These are phyloP conservation scores for Allantophomopsis cytisporea DNA, from an alignment of 2,329 filamentous ascomycete species.

Conservation along the genomic window DNA sequence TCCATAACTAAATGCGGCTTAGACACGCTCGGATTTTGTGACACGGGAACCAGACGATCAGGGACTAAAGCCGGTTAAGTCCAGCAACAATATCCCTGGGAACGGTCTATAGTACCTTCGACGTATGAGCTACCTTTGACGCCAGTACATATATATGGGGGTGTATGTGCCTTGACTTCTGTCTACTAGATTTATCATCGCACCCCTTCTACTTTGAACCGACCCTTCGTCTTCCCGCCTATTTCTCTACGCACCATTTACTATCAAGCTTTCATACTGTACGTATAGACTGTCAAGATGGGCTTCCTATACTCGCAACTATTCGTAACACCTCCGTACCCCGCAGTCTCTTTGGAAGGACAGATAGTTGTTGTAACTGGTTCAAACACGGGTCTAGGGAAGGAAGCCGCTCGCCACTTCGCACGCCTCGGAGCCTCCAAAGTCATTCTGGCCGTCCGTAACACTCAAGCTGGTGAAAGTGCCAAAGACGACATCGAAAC, in stretches of 20 bases:
- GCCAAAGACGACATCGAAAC: conserved; percentile 17
- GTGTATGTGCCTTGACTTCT: background rate
- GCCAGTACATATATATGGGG: background rate
- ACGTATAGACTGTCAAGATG: background rate
- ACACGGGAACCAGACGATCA: too few relatives aligned
- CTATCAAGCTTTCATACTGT: background rate
- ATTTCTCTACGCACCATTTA: too few relatives aligned
- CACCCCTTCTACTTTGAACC: background rate
- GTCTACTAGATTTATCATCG: background rate
- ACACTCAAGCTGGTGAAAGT: conserved; percentile 19
- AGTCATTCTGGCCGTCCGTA: conserved; percentile 27
- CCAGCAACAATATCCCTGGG: too few relatives aligned
- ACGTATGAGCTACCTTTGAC: background rate
- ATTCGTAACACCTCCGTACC: conserved; percentile 3
- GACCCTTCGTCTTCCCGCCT: background rate
- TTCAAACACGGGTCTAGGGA: conserved; percentile 25
- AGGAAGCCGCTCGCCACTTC: conserved; percentile 22
- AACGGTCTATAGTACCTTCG: too few relatives aligned
- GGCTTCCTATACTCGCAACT: conserved; percentile 8
- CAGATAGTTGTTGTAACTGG: conserved; percentile 24
- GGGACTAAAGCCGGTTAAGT: too few relatives aligned
- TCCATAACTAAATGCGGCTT: too few relatives aligned
- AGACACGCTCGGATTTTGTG: too few relatives aligned
- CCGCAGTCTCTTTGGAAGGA: conserved; percentile 4
- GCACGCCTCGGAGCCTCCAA: conserved; percentile 18